Conservation (phyloP, 768 basidiomycete species). For the Tulasnella sp. region DNA sequence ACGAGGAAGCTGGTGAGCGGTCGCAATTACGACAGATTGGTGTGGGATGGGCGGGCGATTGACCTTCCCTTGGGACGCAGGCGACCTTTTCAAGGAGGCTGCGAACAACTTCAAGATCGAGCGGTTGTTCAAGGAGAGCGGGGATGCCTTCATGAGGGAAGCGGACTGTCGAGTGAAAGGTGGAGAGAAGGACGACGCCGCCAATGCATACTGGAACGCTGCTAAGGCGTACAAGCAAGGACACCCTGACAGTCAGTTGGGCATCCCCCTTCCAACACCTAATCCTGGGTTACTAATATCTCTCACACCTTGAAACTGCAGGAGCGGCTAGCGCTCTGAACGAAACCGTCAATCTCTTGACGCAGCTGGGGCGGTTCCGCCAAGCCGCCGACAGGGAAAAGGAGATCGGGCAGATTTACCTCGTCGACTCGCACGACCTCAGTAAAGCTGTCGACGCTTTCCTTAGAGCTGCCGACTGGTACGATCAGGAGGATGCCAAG, state of each 20-base stretch:
- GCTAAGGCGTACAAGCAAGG: slow-evolving; percentile 92
- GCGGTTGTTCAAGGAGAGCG: slow-evolving; percentile 82
- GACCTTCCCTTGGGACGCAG: background rate
- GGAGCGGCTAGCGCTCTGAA: slow-evolving; percentile 83
- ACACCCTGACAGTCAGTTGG: slow-evolving; percentile 67
- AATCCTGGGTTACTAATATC: background rate
- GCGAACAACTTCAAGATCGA: slow-evolving; percentile 45
- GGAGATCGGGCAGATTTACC: slow-evolving; percentile 68
- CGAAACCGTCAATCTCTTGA: slow-evolving; percentile 75
- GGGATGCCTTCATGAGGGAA: slow-evolving; percentile 84
- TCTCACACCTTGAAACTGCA: slow-evolving; percentile 24
- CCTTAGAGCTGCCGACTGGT: slow-evolving; percentile 90
- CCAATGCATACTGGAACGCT: slow-evolving; percentile 98
- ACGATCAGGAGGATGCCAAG: slow-evolving; percentile 90
- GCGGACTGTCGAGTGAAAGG: slow-evolving; percentile 88
- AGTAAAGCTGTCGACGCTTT: slow-evolving; percentile 84
- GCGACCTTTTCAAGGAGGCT: slow-evolving; percentile 11
- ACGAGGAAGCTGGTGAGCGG: slow-evolving; percentile 36
- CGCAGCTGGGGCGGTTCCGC: slow-evolving; percentile 77
- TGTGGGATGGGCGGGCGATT: background rate
- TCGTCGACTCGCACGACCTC: slow-evolving; percentile 54
- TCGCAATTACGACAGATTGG: background rate
- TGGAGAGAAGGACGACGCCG: slow-evolving; percentile 86
- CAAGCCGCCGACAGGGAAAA: slow-evolving; percentile 98
- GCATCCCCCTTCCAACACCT: background rate